Base-by-base conservation (phyloP, 1,284 basidiomycete genomes). In the Heterobasidion annosum region DNA sequence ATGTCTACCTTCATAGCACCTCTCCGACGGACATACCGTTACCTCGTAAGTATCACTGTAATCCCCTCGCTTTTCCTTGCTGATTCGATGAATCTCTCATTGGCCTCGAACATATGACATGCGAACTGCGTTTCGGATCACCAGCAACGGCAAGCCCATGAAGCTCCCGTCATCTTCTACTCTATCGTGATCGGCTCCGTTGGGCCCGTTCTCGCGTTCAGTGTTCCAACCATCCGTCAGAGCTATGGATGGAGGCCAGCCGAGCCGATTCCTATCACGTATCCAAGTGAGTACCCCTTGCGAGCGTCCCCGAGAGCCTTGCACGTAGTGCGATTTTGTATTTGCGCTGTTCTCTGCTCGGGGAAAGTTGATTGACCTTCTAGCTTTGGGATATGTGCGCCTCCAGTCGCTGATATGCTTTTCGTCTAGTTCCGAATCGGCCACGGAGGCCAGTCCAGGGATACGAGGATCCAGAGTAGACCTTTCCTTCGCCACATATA, bases 161-260 rank as follows among this genome's bases (percentile, higher is more conserved):
- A 97, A 73, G 84, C 84, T 63, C 93, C 94, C 40, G 89, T 92
- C 65, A 82, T 97, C 69, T 95, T 96, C 76, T 97, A 85, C 74
- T 91, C 93, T 7, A 77, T 88, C 66, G 70, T 85, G 52, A 71
- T 97, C 57, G 94, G 93, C 47, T 65, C 73, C 53, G 73, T 80
- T 69, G 93, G 93, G 2, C 94, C 94, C 12, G 69, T 87, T 32
- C 25, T 59, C 51, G 58, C 58, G 12, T 59, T 54, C n/a, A 42
- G 43, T 12, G 81, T 97, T 10, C 93, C 94, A 10, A 85, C 89
- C 7, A 79, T 96, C 61, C 85, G 93, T 56, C 82, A 76, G 65
- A 40, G 77, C 55, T 67, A 83, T 61, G 94, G 94, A 40, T 94
- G 86, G 69, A 78, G 77, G 62, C 82, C 82, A 3, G 71, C 88